Evolutionary conservation across 2,329 filamentous ascomycete genomes (phyloP).

Genomic region (Cytospora piceae): DNA sequence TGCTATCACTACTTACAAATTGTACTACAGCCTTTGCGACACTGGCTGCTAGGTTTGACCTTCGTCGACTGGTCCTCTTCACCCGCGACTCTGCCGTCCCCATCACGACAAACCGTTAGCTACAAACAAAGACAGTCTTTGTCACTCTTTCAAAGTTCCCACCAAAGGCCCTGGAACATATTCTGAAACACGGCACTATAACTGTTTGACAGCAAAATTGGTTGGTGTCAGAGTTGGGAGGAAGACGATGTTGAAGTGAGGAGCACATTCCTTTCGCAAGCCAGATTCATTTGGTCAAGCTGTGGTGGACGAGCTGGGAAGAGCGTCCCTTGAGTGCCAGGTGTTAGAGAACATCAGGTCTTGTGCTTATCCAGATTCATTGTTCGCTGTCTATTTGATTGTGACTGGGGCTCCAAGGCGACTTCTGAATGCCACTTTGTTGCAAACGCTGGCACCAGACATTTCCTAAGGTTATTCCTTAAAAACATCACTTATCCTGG

Average conservation of each 20-base stretch:
- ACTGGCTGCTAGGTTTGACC: not conserved
- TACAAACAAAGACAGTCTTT: not conserved
- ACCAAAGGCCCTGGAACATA: not conserved
- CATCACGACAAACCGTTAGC: not conserved
- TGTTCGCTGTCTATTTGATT: constrained; percentile 23
- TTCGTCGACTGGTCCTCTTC: not conserved
- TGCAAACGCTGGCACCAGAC: constrained; percentile 16
- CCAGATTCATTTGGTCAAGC: constrained; percentile 21
- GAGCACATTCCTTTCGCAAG: constrained; percentile 18
- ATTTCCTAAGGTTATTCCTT: constrained; percentile 3
- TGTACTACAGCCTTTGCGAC: not conserved
- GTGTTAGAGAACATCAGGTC: constrained; percentile 22
- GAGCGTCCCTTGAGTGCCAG: constrained; percentile 11
- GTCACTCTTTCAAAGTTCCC: not conserved
- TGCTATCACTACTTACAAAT: not conserved
- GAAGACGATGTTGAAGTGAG: constrained; percentile 21
- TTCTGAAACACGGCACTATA: not conserved
- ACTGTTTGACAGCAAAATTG: not conserved
- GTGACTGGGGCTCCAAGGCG: constrained; percentile 17
- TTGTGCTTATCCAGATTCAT: constrained; percentile 21
- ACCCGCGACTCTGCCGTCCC: not conserved
- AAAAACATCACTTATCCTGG: constrained; percentile 9
- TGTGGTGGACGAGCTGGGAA: constrained; percentile 26
- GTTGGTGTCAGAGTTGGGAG: not conserved
- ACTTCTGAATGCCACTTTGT: constrained; percentile 13